Evolutionary conservation across 2,329 filamentous ascomycete genomes (phyloP), one percentile per base, ranked within the genome.

Genomic region (Aspergillus sp.): DNA sequence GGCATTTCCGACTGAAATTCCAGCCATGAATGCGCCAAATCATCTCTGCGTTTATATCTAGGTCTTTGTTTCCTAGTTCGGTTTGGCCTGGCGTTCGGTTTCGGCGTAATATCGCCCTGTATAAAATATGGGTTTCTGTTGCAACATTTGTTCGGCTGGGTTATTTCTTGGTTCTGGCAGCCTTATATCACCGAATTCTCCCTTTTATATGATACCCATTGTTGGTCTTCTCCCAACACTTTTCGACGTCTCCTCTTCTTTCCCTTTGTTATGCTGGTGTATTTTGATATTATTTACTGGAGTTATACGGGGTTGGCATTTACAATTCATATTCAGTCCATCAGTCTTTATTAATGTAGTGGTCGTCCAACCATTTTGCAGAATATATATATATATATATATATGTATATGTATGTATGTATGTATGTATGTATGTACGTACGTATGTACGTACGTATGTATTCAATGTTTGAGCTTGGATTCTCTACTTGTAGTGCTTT

Each of bases 1-100:
- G 72, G 37, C 72, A 77, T 50, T 78, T 78, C 49, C 69, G 76
- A 27, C 54, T 77, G 60, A 65, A 74, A 54, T 78, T 78, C 62
- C 73, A 76, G 63, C 75, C 75, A 33, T 78, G 65, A 63, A 12
- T 17, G n/a, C 12, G 19, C 30, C 3, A 24, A 12, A 12, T 51
- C 17, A n/a, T 27, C 5, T 34, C 24, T 48, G 46, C 30, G 9
- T n/a, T 24, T 30, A 41, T 41, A 17, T 22, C 27, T 30, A 30
- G 27, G 27, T 27, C 22, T 6, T 40, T 11, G 6, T n/a, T 47
- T 11, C 5, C 19, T 20, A 44, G 41, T 13, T 44, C 22, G 17
- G 42, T 41, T 41, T 51, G 51, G 45, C 37, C 27, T 45, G 50
- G 39, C 24, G 40, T 42, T 33, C 24, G 45, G 22, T 27, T 24